Evolutionary conservation across 345 rosid species (phyloP).

Genomic region (Physaria fendleri): DNA sequence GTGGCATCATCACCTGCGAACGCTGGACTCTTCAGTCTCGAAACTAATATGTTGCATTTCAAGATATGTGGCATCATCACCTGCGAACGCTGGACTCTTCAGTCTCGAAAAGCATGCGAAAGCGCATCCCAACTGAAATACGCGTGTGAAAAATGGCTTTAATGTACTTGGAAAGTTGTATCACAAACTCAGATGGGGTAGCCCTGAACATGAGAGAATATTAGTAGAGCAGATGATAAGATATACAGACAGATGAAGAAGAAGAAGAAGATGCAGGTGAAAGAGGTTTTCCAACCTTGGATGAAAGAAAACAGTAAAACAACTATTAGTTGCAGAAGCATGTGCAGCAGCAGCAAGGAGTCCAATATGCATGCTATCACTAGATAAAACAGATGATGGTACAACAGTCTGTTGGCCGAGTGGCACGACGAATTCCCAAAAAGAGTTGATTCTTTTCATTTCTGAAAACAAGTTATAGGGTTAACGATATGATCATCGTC

Average conservation of each 20-base stretch:
- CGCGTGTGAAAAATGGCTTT: conserved; percentile 59
- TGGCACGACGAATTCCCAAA: conserved; percentile 41
- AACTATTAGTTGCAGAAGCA: conserved; percentile 44
- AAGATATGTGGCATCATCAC: conserved; percentile 24
- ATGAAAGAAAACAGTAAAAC: conserved; percentile 40
- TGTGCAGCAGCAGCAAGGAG: conserved; percentile 51
- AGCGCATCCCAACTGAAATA: conserved; percentile 72
- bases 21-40: conserved; percentile 65
- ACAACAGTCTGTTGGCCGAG: conserved; percentile 38
- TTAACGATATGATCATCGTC: neutral
- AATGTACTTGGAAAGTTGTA: conserved; percentile 56
- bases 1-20: conserved; percentile 37
- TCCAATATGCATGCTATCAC: conserved; percentile 49
- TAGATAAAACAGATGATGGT: conserved; percentile 43
- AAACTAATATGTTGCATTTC: no score
- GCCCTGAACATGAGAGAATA: conserved; percentile 40
- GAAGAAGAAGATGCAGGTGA: neutral
- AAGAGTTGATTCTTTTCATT: conserved; percentile 46
- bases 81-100: conserved; percentile 72
- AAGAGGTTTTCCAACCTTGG: conserved; percentile 28
- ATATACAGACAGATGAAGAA: neutral
- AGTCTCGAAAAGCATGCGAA: conserved; percentile 69
- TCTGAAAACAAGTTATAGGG: conserved; percentile 17
- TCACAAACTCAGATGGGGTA: conserved; percentile 64
- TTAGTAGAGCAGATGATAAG: neutral